Base-by-base conservation (phyloP, 441 rosid genomes). In the Jatropha podagrica region DNA sequence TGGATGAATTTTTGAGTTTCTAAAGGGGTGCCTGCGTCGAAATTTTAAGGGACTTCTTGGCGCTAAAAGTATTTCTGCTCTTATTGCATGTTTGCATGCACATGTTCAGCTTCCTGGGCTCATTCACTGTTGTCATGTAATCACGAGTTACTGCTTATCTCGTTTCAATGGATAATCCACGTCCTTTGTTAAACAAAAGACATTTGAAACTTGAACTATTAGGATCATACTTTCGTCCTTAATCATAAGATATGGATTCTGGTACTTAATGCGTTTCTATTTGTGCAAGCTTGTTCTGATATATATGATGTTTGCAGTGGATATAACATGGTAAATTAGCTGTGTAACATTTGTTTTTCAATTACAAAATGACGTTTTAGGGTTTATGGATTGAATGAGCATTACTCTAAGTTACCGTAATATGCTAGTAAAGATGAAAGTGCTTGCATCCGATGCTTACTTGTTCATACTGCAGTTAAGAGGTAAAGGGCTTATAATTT, bases 41-140 rank as follows among this genome's bases (percentile, higher is more conserved):
- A 77, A 49, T 72, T 67, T 66, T 46, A 77, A 51, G 23, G 38
- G 59, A 58, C 37, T 41, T 55, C 13, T 61, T 62, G 60, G 41
- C 40, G 61, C 61, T 71, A 38, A 56, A 71, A 59, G 20, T 56
- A 4, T 77, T 65, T 49, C 13, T 72, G 44, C 68, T 52, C 18
- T 55, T 44, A 49, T 69, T 48, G 18, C 62, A 55, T 42, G 14
- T 77, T 41, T 18, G 48, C 27, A 17, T 48, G 65, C 44, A 0
- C 46, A 54, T 64, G 52, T 54, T 23, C 23, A 52, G 15, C 51
- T 42, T 20, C 2, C 40, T 20, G 13, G 17, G 58, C 63, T 44
- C 55, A 51, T 69, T 52, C 52, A 7, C 46, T 37, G 61, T 9
- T 58, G 9, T 49, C 9, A 27, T 76, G 74, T 44, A 41, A 18